These are phyloP conservation scores for Cryptosporidium canis DNA, from an alignment of 169 alveolate species.

Conservation along the genomic window DNA sequence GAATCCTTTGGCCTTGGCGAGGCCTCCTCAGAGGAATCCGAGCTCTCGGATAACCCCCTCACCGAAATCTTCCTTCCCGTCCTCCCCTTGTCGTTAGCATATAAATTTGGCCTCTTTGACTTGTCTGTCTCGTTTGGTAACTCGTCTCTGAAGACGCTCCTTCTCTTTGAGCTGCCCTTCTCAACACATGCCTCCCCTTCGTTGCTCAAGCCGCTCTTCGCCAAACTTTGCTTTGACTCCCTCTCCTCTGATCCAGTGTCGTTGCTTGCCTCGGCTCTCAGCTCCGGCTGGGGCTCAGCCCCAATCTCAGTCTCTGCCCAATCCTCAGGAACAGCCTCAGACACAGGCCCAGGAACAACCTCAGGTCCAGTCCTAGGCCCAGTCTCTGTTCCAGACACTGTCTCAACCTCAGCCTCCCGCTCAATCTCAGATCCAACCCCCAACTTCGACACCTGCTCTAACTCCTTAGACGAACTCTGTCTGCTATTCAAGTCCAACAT, in stretches of 20 bases:
- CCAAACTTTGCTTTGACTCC: background rate
- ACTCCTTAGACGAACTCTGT: no score
- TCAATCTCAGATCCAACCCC: no score
- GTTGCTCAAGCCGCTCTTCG: background rate
- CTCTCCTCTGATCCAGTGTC: background rate
- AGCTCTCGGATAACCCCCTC: slow-evolving; percentile 39
- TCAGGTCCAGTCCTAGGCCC: no score
- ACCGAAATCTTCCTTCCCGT: slow-evolving; percentile 13
- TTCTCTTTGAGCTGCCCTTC: slow-evolving; percentile 1
- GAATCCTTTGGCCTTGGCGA: background rate
- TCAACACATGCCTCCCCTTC: background rate
- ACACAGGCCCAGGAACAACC: no score
- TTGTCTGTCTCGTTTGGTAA: background rate
- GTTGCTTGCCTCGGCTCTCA: background rate
- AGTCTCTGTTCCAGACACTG: no score
- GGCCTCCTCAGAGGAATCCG: background rate
- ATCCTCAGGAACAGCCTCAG: no score
- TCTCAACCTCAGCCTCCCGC: no score
- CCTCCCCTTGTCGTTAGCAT: slow-evolving; percentile 2
- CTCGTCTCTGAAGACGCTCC: background rate
- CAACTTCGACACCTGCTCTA: no score
- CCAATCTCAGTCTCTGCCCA: background rate
- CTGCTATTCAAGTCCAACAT: background rate
- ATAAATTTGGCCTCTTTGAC: background rate
- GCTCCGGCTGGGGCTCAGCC: background rate